Base-by-base conservation (phyloP, 2,329 filamentous ascomycete genomes). In the Pyricularia grisea region DNA sequence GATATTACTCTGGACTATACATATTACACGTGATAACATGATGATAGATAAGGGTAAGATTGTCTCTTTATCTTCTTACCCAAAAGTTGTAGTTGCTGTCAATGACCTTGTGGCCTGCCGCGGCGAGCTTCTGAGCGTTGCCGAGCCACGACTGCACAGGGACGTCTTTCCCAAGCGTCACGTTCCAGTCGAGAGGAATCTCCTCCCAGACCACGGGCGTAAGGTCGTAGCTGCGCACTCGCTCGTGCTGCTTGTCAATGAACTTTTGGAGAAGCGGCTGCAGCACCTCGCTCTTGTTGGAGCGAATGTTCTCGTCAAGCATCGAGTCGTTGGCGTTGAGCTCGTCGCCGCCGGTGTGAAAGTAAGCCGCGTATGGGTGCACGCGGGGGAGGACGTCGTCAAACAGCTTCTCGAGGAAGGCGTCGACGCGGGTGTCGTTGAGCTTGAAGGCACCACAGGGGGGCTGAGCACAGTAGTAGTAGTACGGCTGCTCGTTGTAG, bases 281-380 rank as follows among this genome's bases (percentile, higher is more conserved):
- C 55, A 97, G 81, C 17, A 94, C 84, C 0, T 81, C 78, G 0
- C 83, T 81, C 68, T 88, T 81, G 76, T 90, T 92, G 36, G 89
- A 91, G 6, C 83, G 78, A 55, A 97, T 88, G 0, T 87, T 90
- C 4, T 89, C 86, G 76, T 97, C 93, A 12, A 94, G 84, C 60
- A 82, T 82, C 75, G 92, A 94, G 68, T 89, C 87, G 74, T 94
- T 90, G 71, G 83, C 83, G 78, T 95, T 94, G 71, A 96, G 88
- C 81, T 97, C 93, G 74, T 97, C 93, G 68, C 93, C 93, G 64
- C 93, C 93, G 0, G 91, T 91, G 79, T 97, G 93, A 82, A 94
- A 96, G 79, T 94, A 87, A 7, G 87, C 81, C 2, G 90, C 84
- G 77, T 92, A 92, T 0, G 89, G 88, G 10, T 82, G 80, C 12